Conservation (phyloP, 495 filamentous ascomycete species). For the Talaromyces nanjingensis region DNA sequence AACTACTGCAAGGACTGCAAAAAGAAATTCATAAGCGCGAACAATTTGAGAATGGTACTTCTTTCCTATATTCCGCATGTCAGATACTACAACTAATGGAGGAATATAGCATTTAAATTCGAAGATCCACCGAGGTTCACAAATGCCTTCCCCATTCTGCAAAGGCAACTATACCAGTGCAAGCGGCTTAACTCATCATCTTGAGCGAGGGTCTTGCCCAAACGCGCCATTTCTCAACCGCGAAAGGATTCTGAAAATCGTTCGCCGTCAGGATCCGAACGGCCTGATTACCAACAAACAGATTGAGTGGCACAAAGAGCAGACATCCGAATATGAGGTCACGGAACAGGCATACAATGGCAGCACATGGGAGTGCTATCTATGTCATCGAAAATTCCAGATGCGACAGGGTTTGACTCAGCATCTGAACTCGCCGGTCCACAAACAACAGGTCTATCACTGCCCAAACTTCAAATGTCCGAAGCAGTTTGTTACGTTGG, state of each 20-base stretch:
- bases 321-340: conserved; percentile 11
- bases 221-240: conserved; percentile 28
- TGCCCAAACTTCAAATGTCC: conserved; percentile 41
- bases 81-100: background rate
- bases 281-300: conserved; percentile 35
- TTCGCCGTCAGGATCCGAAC: conserved; percentile 26
- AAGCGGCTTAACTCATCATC: conserved; percentile 38
- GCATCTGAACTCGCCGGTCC: conserved; percentile 29
- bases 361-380: conserved; percentile 34
- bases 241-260: conserved; percentile 24
- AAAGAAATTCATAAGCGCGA: conserved; percentile 28
- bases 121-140: conserved; percentile 24
- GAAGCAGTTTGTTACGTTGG: conserved; percentile 40
- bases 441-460: conserved; percentile 46
- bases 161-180: conserved; percentile 26
- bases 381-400: conserved; percentile 33
- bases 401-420: conserved; percentile 17
- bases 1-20: conserved; percentile 34
- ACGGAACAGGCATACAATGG: conserved; percentile 33
- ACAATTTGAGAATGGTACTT: conserved; percentile 31
- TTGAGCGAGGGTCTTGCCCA: conserved; percentile 36
- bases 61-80: background rate
- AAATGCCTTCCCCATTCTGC: conserved; percentile 39
- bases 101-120: conserved; percentile 38
- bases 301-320: conserved; percentile 25